Evolutionary conservation across 805 yeast genomes (phyloP).

Genomic region (Zygotorulaspora danielsina): DNA sequence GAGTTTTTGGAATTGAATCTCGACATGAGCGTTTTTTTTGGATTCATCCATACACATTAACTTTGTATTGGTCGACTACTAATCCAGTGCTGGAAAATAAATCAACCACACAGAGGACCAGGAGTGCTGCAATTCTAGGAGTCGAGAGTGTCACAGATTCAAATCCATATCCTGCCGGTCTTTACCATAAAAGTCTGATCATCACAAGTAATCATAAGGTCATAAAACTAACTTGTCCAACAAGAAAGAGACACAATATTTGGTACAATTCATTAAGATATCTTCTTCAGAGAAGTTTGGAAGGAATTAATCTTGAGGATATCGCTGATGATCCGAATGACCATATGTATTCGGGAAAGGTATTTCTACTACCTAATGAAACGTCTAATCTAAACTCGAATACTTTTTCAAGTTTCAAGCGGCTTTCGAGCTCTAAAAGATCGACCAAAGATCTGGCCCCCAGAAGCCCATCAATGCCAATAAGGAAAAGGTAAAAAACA

Average conservation of each 20-base stretch:
- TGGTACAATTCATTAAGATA: slow-evolving; percentile 86
- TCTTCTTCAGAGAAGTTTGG: slow-evolving; percentile 60
- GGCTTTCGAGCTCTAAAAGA: slow-evolving; percentile 20
- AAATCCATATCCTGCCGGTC: slow-evolving; percentile 85
- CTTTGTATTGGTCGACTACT: slow-evolving; percentile 81
- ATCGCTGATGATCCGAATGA: slow-evolving; percentile 39
- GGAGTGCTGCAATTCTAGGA: slow-evolving; percentile 72
- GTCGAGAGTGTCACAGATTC: slow-evolving; percentile 79
- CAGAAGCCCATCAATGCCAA: slow-evolving; percentile 11
- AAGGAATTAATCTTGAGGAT: slow-evolving; percentile 50
- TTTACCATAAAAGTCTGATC: slow-evolving; percentile 78
- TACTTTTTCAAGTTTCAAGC: slow-evolving; percentile 19
- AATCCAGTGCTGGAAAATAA: slow-evolving; percentile 76
- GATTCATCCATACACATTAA: slow-evolving; percentile 91
- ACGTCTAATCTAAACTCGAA: slow-evolving; percentile 15
- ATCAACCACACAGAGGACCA: slow-evolving; percentile 53
- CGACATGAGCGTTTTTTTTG: slow-evolving; percentile 93
- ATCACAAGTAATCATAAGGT: slow-evolving; percentile 63
- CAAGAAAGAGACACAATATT: slow-evolving; percentile 79
- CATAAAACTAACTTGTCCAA: slow-evolving; percentile 80
- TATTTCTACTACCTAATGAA: slow-evolving; percentile 27
- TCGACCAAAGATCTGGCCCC: slow-evolving; percentile 10
- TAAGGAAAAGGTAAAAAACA: slow-evolving; percentile 1
- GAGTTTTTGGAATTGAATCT: slow-evolving; percentile 64
- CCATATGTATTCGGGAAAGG: slow-evolving; percentile 33